Evolutionary conservation across 2,329 filamentous ascomycete genomes (phyloP), one percentile per base, ranked within the genome.

Genomic region (Fusarium piperis): DNA sequence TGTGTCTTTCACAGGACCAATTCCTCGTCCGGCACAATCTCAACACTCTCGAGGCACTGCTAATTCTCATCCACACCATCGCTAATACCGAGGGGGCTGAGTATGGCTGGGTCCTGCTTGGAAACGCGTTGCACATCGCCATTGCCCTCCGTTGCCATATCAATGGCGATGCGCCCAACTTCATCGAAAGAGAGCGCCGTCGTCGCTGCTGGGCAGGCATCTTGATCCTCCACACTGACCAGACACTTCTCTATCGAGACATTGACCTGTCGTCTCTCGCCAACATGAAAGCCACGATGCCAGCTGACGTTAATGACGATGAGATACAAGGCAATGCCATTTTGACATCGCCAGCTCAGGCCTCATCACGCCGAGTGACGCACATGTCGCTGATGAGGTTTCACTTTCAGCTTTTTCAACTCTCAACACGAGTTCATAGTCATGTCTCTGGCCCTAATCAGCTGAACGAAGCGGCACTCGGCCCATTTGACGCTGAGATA

Each of bases 151-250:
- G 68, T 3, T 74, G 72, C 52, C 59, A 74, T 35, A 35, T 52
- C 2, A 26, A 62, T 32, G 32, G 33, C 2, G 30, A n/a, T n/a
- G 46, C 60, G 0, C 32, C 55, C 2, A 57, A 61, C 18, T 61
- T 23, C 12, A 61, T 72, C n/a, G 56, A 71, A 35, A 52, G 28
- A 11, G 67, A 74, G 36, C 46, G 72, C 4, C 67, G 67, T 3
- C 59, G 70, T 12, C 70, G 72, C 7, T 72, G 72, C 30, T 74
- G 72, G 72, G 65, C 68, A 6, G 72, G 67, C 16, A 63, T 74
- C 6, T 36, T 72, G 28, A 63, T 67, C 7, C 60, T 74, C 0
- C 64, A 74, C 20, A 72, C 65, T 3, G 46, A 64, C 26, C 71
- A 74, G 39, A 65, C 64, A 6, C 26, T 74, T 11, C 41, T 72